Percentiles rank a stretch among this genome's conserved stretches.
phyloP scores from a whole-genome alignment of 2,329 filamentous ascomycete species.

The Zymoseptoria ardabiliae region DNA sequence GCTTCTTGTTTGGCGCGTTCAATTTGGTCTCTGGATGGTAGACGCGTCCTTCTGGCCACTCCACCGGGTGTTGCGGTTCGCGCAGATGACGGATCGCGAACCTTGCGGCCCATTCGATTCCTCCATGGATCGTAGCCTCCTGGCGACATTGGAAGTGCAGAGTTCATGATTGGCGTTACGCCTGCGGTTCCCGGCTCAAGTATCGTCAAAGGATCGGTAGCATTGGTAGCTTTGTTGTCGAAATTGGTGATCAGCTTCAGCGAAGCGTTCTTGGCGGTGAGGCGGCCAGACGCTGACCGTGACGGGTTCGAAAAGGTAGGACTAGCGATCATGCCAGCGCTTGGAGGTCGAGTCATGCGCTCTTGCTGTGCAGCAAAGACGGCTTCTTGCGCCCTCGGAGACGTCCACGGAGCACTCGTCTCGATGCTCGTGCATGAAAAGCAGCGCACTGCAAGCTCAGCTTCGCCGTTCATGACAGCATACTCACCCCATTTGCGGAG shows the following conservation, averaged over 20 bases:
- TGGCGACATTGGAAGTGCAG: conserved; percentile 55
- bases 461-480: conserved; percentile 77
- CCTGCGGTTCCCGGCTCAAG: conserved; percentile 37
- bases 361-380: conserved; percentile 50
- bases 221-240: conserved; percentile 58
- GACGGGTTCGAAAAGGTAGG: conserved; percentile 68
- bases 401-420: conserved; percentile 78
- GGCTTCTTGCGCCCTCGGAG: conserved; percentile 63
- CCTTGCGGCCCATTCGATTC: conserved; percentile 23
- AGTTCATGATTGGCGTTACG: conserved; percentile 76
- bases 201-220: conserved; percentile 26
- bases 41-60: conserved; percentile 51
- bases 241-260: conserved; percentile 91
- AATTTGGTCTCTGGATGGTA: conserved; percentile 54
- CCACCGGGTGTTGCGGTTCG: conserved; percentile 53
- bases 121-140: conserved; percentile 43
- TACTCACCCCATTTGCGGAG: conserved; percentile 93
- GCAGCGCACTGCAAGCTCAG: conserved; percentile 83
- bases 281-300: conserved; percentile 41
- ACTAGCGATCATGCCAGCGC: conserved; percentile 53
- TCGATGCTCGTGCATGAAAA: conserved; percentile 88
- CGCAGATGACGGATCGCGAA: conserved; percentile 42
- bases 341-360: conserved; percentile 27
- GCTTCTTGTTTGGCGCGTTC: conserved; percentile 49
- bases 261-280: conserved; percentile 70